Evolutionary conservation across 176 grass and related monocot species (phyloP).

Genomic region (Paspalum notatum): DNA sequence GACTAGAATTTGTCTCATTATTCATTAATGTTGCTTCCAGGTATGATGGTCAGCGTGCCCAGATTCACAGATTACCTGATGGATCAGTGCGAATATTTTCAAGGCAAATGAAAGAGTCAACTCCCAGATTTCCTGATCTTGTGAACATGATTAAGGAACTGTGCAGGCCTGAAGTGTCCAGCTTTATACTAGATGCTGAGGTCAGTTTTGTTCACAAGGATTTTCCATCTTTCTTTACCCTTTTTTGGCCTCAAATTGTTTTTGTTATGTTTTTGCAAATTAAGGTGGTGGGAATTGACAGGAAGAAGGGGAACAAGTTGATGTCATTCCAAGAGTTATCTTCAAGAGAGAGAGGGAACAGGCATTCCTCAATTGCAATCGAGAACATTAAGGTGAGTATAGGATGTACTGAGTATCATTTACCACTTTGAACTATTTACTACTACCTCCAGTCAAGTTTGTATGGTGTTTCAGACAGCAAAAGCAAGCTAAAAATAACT

Average conservation of each 20-base stretch:
- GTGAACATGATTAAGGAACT: constrained; percentile 79
- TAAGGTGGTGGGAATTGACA: constrained; percentile 88
- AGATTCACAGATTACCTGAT: constrained; percentile 89
- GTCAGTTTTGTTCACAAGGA: constrained; percentile 53
- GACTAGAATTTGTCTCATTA: constrained; percentile 20
- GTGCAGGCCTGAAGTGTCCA: constrained; percentile 57
- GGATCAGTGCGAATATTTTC: constrained; percentile 89
- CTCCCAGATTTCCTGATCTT: constrained; percentile 84
- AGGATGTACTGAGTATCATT: neutral
- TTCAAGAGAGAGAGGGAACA: constrained; percentile 92
- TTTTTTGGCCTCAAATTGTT: constrained; percentile 37
- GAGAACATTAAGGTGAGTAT: constrained; percentile 79
- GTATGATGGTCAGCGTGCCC: constrained; percentile 97
- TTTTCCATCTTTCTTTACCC: constrained; percentile 10
- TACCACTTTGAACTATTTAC: constrained; percentile 14
- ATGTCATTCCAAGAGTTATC: constrained; percentile 97
- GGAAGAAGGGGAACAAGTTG: constrained; percentile 77
- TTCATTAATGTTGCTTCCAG: constrained; percentile 51
- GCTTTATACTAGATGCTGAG: constrained; percentile 88
- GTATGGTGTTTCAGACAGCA: too few relatives aligned
- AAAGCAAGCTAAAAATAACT: too few relatives aligned
- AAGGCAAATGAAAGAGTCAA: constrained; percentile 98
- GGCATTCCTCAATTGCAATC: constrained; percentile 66
- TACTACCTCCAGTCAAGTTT: too few relatives aligned
- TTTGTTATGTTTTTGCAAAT: constrained; percentile 34